Conservation (phyloP, 2,329 filamentous ascomycete species). For the Colletotrichum kahawae region DNA sequence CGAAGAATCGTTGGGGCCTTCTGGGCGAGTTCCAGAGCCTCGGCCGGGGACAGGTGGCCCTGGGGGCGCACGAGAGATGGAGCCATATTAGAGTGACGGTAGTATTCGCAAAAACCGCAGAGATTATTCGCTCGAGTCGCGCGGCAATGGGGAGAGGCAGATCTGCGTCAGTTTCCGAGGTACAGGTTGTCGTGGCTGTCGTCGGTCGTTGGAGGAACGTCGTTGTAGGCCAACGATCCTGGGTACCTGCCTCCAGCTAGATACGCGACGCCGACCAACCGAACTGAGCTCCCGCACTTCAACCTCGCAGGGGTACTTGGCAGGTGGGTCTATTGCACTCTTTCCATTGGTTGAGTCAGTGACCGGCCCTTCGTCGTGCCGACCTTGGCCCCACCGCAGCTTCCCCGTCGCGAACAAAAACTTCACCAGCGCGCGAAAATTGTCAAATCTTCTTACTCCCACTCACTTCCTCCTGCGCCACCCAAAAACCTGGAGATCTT, state of each 20-base stretch:
- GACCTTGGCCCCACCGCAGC: conserved; percentile 2
- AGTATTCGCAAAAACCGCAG: not conserved
- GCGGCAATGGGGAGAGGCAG: not conserved
- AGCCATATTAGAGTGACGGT: conserved; percentile 42
- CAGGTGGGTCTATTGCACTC: not conserved
- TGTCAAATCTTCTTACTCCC: accelerated
- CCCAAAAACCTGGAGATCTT: not conserved
- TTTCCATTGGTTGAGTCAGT: conserved; percentile 4
- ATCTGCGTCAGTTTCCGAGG: not conserved
- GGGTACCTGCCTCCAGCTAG: not conserved
- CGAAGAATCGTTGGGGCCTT: conserved; percentile 62
- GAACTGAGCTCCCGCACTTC: not conserved
- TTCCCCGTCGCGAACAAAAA: conserved; percentile 7
- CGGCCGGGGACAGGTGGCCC: conserved; percentile 58
- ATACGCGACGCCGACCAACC: not conserved
- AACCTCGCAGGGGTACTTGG: not conserved
- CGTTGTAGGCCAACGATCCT: not conserved
- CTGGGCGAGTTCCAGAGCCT: conserved; percentile 64
- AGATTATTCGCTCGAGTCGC: not conserved
- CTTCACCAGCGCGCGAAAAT: not conserved
- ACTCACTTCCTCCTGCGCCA: not conserved
- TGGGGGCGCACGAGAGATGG: conserved; percentile 62
- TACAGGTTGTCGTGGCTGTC: not conserved
- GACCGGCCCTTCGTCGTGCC: conserved; percentile 2
- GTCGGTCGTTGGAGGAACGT: not conserved